Evolutionary conservation across 805 yeast genomes (phyloP), one percentile per base, ranked within the genome.

Genomic region (Yarrowia porcina): DNA sequence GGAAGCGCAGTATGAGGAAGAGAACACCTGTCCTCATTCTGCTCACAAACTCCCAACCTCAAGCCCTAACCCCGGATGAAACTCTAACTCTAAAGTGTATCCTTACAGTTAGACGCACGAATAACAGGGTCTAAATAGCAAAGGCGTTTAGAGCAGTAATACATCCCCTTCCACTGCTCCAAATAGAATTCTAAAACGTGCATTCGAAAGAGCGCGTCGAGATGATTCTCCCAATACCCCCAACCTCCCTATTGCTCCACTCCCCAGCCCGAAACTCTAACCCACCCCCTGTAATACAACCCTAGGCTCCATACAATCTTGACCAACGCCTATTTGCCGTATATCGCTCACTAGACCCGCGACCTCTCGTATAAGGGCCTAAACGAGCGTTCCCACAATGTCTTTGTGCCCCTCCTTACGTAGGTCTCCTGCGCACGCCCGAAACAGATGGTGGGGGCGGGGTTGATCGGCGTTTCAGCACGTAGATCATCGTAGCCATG

Each of bases 41-140:
- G n/a, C n/a, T n/a, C n/a, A n/a, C n/a, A n/a, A n/a, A n/a, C n/a
- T n/a, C n/a, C n/a, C n/a, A n/a, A n/a, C n/a, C n/a, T n/a, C n/a
- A n/a, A n/a, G n/a, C n/a, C n/a, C n/a, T n/a, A n/a, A n/a, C n/a
- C n/a, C n/a, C n/a, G n/a, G n/a, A n/a, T n/a, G n/a, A n/a, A n/a
- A n/a, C n/a, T n/a, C n/a, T n/a, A n/a, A n/a, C n/a, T n/a, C n/a
- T n/a, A n/a, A n/a, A n/a, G n/a, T n/a, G n/a, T n/a, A n/a, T n/a
- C n/a, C n/a, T n/a, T n/a, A n/a, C n/a, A n/a, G n/a, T n/a, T n/a
- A 10, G 30, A 32, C 28, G 56, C 56, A 49, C 15, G 39, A 8
- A 10, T 7, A 21, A 33, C 56, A 49, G 56, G 56, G 56, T 33
- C 56, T 49, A 45, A 45, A 28, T 45, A 49, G 56, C 56, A 49